Evolutionary conservation across 2,329 filamentous ascomycete genomes (phyloP).

Genomic region (Monilinia vaccinii-corymbosi): DNA sequence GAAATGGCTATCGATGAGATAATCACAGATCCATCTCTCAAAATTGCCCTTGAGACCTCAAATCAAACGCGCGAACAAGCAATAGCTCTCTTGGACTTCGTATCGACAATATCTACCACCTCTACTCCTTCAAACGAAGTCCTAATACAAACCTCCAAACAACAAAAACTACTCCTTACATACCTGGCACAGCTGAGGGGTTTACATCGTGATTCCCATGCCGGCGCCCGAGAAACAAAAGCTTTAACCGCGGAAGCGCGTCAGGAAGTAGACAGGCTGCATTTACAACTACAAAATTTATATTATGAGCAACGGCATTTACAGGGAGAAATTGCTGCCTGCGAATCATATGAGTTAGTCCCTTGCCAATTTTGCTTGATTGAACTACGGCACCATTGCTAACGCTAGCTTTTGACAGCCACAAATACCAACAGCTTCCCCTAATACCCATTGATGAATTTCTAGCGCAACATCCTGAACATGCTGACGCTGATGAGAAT

Average conservation of each 20-base stretch:
- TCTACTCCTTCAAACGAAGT: constrained; percentile 38
- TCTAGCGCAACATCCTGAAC: constrained; percentile 64
- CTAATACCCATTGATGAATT: constrained; percentile 80
- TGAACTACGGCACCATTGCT: background rate
- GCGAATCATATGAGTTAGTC: constrained; percentile 82
- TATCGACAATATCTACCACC: constrained; percentile 41
- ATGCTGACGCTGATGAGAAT: constrained; percentile 63
- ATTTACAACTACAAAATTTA: constrained; percentile 88
- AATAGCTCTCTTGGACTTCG: constrained; percentile 54
- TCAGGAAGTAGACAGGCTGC: constrained; percentile 83
- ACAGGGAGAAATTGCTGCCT: constrained; percentile 80
- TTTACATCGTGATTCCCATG: constrained; percentile 71
- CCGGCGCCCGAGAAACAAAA: constrained; percentile 79
- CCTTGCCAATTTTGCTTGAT: background rate
- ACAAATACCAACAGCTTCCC: constrained; percentile 80
- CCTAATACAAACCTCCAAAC: constrained; percentile 55
- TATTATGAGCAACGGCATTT: constrained; percentile 94
- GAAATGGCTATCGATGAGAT: constrained; percentile 47
- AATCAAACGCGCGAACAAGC: constrained; percentile 64
- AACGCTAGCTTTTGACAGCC: constrained; percentile 39
- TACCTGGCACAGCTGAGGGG: constrained; percentile 73
- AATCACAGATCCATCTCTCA: constrained; percentile 56
- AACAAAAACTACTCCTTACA: constrained; percentile 72
- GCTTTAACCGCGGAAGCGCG: constrained; percentile 75
- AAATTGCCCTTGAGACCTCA: constrained; percentile 63